A percentile compares a stretch with the other conserved stretches of the same genome.
Conservation (phyloP, 2,329 filamentous ascomycete genomes). For the Juglanconis oblonga region DNA sequence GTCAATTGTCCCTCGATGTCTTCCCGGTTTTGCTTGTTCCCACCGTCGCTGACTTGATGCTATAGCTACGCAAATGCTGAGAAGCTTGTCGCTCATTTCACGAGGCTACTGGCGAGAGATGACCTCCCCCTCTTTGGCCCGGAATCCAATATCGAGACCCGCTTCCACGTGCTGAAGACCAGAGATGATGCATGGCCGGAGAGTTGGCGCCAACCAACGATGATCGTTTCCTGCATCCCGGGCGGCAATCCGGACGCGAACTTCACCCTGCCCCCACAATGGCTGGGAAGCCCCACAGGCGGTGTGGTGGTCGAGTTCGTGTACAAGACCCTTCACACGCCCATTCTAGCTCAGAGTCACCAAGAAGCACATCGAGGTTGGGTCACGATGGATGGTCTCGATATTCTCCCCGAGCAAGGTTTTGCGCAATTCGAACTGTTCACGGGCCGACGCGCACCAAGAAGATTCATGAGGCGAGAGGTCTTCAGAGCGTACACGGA, state of each 20-base stretch:
- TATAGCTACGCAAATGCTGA: conserved; percentile 54
- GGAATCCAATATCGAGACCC: conserved; percentile 37
- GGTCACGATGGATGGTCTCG: conserved; percentile 73
- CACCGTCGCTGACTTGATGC: background rate
- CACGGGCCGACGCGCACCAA: conserved; percentile 67
- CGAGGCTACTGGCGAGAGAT: conserved; percentile 46
- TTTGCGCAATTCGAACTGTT: conserved; percentile 82
- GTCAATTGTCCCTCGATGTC: background rate
- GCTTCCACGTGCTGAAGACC: conserved; percentile 57
- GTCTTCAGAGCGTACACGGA: conserved; percentile 48
- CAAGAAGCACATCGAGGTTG: conserved; percentile 59
- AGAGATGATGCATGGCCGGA: conserved; percentile 63
- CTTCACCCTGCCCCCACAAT: conserved; percentile 65
- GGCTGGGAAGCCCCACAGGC: conserved; percentile 70
- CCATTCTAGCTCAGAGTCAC: conserved; percentile 66
- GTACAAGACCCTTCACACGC: conserved; percentile 71
- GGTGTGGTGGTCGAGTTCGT: conserved; percentile 74
- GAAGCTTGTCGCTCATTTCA: conserved; percentile 67
- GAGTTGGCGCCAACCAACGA: conserved; percentile 62
- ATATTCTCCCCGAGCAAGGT: conserved; percentile 74
- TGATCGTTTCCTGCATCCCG: conserved; percentile 75
- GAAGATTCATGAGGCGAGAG: conserved; percentile 67
- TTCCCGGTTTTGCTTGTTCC: background rate
- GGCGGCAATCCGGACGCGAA: conserved; percentile 63
- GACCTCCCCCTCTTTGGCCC: conserved; percentile 42